phyloP scores from a whole-genome alignment of 108 stramenopile species.

The Fistulifera pelliculosa region DNA sequence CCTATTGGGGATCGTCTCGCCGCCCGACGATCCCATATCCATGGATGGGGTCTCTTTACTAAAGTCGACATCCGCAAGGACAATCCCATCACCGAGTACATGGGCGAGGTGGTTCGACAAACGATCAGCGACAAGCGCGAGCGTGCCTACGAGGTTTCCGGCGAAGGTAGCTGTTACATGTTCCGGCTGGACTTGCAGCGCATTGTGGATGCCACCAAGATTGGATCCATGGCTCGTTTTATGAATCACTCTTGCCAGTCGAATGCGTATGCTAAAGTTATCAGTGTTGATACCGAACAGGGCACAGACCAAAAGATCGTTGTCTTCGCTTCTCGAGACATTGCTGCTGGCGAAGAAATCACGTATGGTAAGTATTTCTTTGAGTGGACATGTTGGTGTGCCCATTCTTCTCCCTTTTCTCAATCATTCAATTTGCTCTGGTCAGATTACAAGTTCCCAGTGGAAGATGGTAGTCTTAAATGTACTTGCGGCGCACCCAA shows the following conservation, averaged over 20 bases:
- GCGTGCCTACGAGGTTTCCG: conserved; percentile 69
- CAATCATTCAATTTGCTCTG: neutral
- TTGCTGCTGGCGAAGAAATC: conserved; percentile 83
- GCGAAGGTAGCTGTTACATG: conserved; percentile 87
- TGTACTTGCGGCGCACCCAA: conserved; percentile 73
- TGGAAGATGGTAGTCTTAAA: conserved; percentile 62
- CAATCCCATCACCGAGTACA: conserved; percentile 67
- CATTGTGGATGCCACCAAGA: conserved; percentile 86
- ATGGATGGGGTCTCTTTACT: conserved; percentile 88
- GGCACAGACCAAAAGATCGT: conserved; percentile 73
- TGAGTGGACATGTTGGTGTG: conserved; percentile 1
- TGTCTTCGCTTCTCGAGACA: conserved; percentile 75
- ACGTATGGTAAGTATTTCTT: conserved; percentile 41
- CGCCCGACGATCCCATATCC: conserved; percentile 70
- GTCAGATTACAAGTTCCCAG: conserved; percentile 83
- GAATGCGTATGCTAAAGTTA: conserved; percentile 85
- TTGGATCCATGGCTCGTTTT: conserved; percentile 86
- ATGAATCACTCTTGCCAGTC: conserved; percentile 91
- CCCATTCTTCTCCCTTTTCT: neutral
- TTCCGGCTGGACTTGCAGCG: conserved; percentile 74
- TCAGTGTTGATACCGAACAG: conserved; percentile 44
- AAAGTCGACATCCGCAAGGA: conserved; percentile 61
- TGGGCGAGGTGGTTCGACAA: conserved; percentile 62
- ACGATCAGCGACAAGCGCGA: conserved; percentile 75
- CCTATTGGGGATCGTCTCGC: conserved; percentile 51